Evolutionary conservation across 345 rosid species (phyloP), one percentile per base, ranked within the genome.

Genomic region (Melaleuca quinquenervia): DNA sequence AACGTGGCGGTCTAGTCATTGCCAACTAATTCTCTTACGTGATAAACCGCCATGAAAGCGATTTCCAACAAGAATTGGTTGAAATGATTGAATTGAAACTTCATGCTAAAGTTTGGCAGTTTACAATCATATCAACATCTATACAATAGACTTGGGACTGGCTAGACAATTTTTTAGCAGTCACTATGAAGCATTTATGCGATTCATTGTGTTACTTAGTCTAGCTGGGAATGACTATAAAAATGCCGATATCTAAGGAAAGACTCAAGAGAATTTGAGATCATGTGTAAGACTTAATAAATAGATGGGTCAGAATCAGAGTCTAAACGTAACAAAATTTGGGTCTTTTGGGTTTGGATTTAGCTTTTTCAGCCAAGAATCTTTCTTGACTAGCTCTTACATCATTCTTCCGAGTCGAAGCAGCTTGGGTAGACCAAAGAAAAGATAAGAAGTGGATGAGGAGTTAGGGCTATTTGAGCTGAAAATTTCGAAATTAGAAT

Each of bases 1-100:
- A 16, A 1, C 5, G 3, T 32, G 45, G 13, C 1, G 0, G 20
- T 32, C 10, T 0, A 16, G 1, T 16, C 24, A 70, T 32, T 1
- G 3, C 2, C 6, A 0, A 11, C 13, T 22, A 8, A 41, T 41
- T 41, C 3, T 70, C 48, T 3, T 32, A 64, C 4, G 3, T 64
- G 48, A 1, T 32, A 32, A 24, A 8, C 3, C 1, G 0, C 11
- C 7, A 16, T 10, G 1, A 8, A 3, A 8, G 6, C 11, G 11
- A 32, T 20, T 64, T 64, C 21, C 21, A 1, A 6, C 21, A 10
- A 64, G 32, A 64, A 64, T 18, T 32, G 22, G 78, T 6, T 11
- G 20, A 6, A 32, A 8, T 1, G 21, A 32, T 2, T 8, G 32
- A 5, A 18, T 64, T 64, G 24, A 5, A 4, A 70, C 16, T 70